Base-by-base conservation (phyloP, 805 yeast species). In the Alloascoidea hylecoeti region DNA sequence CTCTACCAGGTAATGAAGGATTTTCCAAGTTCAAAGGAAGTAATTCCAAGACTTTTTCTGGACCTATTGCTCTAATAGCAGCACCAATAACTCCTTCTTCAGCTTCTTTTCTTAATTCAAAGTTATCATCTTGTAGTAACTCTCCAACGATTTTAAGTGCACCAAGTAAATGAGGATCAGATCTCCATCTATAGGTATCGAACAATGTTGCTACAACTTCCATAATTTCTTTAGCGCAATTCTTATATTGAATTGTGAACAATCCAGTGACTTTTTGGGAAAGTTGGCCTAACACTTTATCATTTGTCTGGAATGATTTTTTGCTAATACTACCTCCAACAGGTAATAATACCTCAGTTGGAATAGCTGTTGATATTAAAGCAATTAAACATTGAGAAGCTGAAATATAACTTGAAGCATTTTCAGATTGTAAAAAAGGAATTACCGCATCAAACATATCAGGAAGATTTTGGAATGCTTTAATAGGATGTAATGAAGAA, bases 381-480 rank as follows among this genome's bases (percentile, higher is more conserved):
- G 96, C 92, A 44, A 83, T 79, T 38, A 85, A 60, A 55, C 96
- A 85, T 58, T 86, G 94, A 3, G 95, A 70, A 4, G 94, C 92
- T 40, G 94, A 81, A 28, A 66, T 66, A 41, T 72, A 72, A 18
- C 89, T 74, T 34, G 58, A 56, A 41, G 73, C 77, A 6, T 66
- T 58, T 33, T 82, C 85, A 33, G 94, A 73, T 3, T 69, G 56
- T 48, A 89, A 69, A 54, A 77, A 92, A n/a, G 59, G 63, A 2
- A 75, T 57, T 36, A 88, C 70, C 3, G 67, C 59, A 16, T 69
- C 57, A 47, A 78, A 67, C n/a, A 74, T 56, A 16, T 60, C 58
- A 5, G 85, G 79, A 4, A 82, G 51, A 45, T 70, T 72, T 18
- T 57, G 46, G 23, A 86, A 52, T 39, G 82, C 75, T 33, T 63